A percentile compares a stretch with the other conserved stretches of the same genome.
Conservation (phyloP, 2,329 filamentous ascomycete species). For the Calonectria leucothoes region DNA sequence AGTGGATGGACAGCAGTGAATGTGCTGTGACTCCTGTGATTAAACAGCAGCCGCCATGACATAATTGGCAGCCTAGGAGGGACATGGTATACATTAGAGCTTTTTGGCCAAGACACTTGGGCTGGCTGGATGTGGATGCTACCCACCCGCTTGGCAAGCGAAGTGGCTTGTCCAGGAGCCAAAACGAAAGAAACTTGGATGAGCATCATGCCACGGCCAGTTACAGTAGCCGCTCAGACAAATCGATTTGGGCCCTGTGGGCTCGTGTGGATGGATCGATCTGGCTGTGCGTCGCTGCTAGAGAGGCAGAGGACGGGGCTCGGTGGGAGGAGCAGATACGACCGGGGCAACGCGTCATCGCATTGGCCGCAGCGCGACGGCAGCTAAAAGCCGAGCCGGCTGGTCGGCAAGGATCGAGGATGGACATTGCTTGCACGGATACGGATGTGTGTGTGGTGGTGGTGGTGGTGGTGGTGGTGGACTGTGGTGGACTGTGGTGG, state of each 20-base stretch:
- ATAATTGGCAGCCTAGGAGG: neutral
- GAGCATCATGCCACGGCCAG: neutral
- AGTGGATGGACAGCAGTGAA: neutral
- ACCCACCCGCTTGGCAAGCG: constrained; percentile 1
- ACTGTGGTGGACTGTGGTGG: no score
- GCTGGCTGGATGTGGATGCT: constrained; percentile 6
- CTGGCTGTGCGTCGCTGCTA: neutral
- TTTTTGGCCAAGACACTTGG: constrained; percentile 4
- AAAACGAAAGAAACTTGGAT: constrained; percentile 5
- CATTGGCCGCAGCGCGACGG: constrained; percentile 33
- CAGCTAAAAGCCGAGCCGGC: constrained; percentile 32
- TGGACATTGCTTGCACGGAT: neutral
- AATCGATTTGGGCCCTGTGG: neutral
- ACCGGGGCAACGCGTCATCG: constrained; percentile 38
- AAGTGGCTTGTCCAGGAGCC: constrained; percentile 4
- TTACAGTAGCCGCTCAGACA: constrained; percentile 15
- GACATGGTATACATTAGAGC: constrained; percentile 6
- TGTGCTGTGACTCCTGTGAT: neutral
- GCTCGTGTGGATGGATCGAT: neutral
- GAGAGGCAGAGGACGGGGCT: neutral
- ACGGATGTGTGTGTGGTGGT: no score
- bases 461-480: no score
- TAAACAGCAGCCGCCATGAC: neutral
- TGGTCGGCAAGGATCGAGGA: constrained; percentile 27
- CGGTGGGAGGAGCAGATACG: neutral